Evolutionary conservation across 768 basidiomycete species (phyloP).

Genomic region (Galerina marginata): DNA sequence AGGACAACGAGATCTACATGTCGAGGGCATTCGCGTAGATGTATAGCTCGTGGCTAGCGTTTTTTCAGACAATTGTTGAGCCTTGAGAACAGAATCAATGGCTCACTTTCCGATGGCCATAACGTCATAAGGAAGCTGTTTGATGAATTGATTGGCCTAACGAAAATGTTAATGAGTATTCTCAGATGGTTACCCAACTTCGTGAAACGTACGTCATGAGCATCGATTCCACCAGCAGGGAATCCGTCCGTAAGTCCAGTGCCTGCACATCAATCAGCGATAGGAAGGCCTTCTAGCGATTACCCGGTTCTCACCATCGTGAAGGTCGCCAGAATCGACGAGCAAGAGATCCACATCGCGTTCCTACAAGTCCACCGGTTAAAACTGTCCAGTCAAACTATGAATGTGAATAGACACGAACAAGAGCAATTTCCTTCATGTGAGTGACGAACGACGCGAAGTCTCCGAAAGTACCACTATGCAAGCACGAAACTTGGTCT

Average conservation of each 20-base stretch:
- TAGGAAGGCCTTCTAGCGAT: not conserved
- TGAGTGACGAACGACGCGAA: constrained; percentile 86
- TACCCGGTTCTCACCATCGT: constrained; percentile 54
- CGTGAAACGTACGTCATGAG: constrained; percentile 59
- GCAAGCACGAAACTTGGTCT: not conserved
- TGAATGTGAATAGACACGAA: constrained; percentile 25
- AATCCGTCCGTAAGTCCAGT: constrained; percentile 82
- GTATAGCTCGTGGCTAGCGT: constrained; percentile 80
- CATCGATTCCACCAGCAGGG: constrained; percentile 72
- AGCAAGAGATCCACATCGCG: constrained; percentile 84
- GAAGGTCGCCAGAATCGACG: constrained; percentile 81
- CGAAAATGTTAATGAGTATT: not conserved
- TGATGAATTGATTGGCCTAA: constrained; percentile 78
- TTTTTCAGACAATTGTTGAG: not conserved
- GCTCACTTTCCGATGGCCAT: constrained; percentile 85
- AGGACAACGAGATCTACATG: constrained; percentile 46
- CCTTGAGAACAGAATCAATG: too few relatives aligned
- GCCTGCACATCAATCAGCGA: constrained; percentile 41
- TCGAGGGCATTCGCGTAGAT: constrained; percentile 68
- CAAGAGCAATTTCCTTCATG: constrained; percentile 77
- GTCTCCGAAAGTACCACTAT: constrained; percentile 64
- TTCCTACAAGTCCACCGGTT: constrained; percentile 36
- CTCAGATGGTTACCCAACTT: too few relatives aligned
- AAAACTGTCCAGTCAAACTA: not conserved
- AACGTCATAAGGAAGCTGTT: constrained; percentile 78